Evolutionary conservation across 768 basidiomycete genomes (phyloP).

Genomic region (Sistotremastrum niveocremeum): DNA sequence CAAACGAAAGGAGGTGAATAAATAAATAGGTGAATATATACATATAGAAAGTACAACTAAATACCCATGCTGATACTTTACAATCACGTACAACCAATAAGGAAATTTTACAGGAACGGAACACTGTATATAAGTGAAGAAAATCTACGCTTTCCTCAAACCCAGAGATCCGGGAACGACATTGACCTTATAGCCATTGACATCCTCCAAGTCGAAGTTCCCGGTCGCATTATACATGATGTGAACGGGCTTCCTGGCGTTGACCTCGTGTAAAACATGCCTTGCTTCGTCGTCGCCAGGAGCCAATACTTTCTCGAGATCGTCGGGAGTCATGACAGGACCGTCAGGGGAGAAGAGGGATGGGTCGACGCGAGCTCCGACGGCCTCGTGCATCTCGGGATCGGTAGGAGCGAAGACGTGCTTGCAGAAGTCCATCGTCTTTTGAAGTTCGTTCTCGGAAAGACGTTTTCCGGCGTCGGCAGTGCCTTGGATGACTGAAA

Average conservation of each 20-base stretch:
- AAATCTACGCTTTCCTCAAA: no score
- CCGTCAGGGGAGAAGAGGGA: no score
- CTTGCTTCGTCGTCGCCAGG: conserved; percentile 3
- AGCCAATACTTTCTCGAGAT: conserved; percentile 2
- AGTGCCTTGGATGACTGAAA: conserved; percentile 67
- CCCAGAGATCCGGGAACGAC: conserved; percentile 1
- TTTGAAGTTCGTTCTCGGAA: conserved; percentile 61
- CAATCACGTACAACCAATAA: no score
- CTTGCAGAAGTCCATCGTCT: conserved; percentile 68
- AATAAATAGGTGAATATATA: no score
- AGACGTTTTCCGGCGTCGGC: conserved; percentile 61
- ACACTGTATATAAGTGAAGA: no score
- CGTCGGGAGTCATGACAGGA: not conserved
- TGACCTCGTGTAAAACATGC: conserved; percentile 3
- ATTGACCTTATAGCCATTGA: conserved; percentile 1
- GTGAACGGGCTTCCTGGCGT: conserved; percentile 5
- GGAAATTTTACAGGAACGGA: no score
- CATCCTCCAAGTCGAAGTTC: conserved; percentile 2
- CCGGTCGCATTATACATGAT: conserved; percentile 3
- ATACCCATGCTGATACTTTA: no score
- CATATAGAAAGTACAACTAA: no score
- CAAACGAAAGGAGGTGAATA: no score
- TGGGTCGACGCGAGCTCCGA: not conserved
- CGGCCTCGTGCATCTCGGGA: conserved; percentile 39
- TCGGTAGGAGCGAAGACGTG: conserved; percentile 59